phyloP scores from a whole-genome alignment of 306 rosid species.

The Alnus glutinosa region DNA sequence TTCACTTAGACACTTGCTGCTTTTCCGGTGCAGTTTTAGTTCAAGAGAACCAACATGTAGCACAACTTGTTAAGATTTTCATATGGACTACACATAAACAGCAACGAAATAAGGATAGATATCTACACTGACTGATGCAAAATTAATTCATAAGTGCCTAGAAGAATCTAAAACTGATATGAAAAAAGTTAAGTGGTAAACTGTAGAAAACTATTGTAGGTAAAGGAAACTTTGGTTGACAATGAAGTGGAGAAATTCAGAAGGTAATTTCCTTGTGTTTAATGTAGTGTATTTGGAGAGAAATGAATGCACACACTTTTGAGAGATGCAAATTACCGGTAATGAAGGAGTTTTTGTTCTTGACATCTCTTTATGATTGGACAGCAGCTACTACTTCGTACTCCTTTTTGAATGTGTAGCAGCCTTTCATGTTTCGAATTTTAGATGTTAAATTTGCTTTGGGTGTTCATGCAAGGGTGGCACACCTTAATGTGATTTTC shows the following conservation, averaged over 20 bases:
- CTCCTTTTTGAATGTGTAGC: background rate
- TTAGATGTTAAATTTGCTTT: background rate
- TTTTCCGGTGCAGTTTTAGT: background rate
- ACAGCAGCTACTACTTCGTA: background rate
- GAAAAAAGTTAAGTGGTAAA: background rate
- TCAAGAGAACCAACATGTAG: background rate
- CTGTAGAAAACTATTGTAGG: background rate
- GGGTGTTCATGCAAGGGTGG: background rate
- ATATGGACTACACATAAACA: background rate
- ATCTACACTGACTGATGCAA: background rate
- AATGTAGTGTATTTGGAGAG: background rate
- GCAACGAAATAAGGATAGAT: background rate
- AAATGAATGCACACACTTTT: background rate
- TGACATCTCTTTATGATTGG: background rate
- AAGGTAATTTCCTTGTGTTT: background rate
- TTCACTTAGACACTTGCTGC: background rate
- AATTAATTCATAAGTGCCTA: background rate
- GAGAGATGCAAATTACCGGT: background rate
- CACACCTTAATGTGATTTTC: background rate
- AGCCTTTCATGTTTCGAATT: background rate
- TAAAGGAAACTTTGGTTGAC: background rate
- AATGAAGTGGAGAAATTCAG: background rate
- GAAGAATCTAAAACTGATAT: background rate
- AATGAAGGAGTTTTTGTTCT: background rate
- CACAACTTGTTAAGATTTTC: background rate